phyloP scores from a whole-genome alignment of 306 rosid genomes.

The Delonix regia region DNA sequence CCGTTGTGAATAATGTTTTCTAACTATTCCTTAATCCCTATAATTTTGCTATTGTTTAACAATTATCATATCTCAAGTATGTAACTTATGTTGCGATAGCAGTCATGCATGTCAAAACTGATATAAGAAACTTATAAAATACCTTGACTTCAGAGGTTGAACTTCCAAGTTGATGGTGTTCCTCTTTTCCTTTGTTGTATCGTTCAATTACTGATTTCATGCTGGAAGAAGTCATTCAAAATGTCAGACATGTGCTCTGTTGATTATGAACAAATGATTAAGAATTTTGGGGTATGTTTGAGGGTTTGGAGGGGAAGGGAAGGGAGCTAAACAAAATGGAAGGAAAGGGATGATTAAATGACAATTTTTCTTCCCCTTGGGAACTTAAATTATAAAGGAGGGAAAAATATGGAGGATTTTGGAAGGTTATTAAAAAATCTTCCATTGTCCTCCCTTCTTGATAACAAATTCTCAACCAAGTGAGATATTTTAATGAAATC shows the following conservation, averaged over 20 bases:
- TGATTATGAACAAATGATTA: neutral
- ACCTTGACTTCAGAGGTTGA: constrained; percentile 75
- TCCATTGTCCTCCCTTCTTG: too few relatives aligned
- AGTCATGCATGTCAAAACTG: neutral
- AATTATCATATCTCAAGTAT: neutral
- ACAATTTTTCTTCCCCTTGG: too few relatives aligned
- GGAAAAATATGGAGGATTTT: too few relatives aligned
- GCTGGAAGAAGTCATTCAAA: constrained; percentile 48
- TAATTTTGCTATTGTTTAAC: neutral
- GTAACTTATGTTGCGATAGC: neutral
- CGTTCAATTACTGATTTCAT: constrained; percentile 68
- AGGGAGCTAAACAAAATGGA: too few relatives aligned
- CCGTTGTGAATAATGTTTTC: neutral
- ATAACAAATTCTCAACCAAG: too few relatives aligned
- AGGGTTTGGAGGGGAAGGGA: too few relatives aligned
- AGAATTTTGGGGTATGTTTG: too few relatives aligned
- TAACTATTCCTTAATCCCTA: neutral
- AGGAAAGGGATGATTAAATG: too few relatives aligned
- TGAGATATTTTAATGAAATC: too few relatives aligned
- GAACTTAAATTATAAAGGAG: too few relatives aligned
- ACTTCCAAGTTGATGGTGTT: constrained; percentile 50
- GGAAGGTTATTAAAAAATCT: too few relatives aligned
- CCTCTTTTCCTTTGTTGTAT: constrained; percentile 68
- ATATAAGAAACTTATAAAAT: constrained; percentile 15
- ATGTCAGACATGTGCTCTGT: constrained; percentile 35